These are phyloP conservation scores for Stentor coeruleus DNA, from an alignment of 73 alveolate species.

Conservation along the genomic window DNA sequence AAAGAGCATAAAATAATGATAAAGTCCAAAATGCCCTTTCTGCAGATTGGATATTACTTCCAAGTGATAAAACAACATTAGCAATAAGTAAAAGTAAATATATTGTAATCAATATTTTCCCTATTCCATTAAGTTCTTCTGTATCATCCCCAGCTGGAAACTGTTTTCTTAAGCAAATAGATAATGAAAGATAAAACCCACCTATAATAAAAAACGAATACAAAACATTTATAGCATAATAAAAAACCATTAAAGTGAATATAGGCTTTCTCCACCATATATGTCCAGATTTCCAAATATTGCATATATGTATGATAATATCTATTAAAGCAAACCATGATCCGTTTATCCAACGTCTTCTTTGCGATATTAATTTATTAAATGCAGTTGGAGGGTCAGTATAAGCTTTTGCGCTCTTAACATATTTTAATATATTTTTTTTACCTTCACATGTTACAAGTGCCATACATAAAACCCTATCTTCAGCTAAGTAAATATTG, in stretches of 20 bases:
- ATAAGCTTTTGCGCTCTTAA: neutral
- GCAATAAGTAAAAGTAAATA: neutral
- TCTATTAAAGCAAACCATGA: slow-evolving; percentile 28
- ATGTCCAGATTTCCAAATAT: neutral
- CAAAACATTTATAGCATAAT: slow-evolving; percentile 5
- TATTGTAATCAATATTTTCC: neutral
- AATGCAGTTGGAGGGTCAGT: slow-evolving; percentile 17
- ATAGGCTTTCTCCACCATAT: neutral
- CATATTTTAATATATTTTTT: neutral
- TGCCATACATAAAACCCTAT: slow-evolving; percentile 12
- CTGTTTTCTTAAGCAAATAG: neutral
- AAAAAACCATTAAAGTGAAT: neutral
- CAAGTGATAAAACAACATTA: neutral
- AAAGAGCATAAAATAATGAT: neutral
- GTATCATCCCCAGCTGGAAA: too few species aligned
- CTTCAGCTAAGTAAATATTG: slow-evolving; percentile 26
- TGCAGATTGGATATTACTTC: neutral
- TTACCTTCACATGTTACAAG: neutral
- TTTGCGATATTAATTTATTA: neutral
- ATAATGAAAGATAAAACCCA: neutral
- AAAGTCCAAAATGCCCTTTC: neutral
- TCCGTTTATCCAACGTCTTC: slow-evolving; percentile 30
- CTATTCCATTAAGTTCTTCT: neutral
- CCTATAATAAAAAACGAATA: neutral
- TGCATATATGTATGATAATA: neutral